A percentile compares a stretch with the other conserved stretches of the same genome.
Conservation (phyloP, 495 filamentous ascomycete genomes). For the Poronia punctata region DNA sequence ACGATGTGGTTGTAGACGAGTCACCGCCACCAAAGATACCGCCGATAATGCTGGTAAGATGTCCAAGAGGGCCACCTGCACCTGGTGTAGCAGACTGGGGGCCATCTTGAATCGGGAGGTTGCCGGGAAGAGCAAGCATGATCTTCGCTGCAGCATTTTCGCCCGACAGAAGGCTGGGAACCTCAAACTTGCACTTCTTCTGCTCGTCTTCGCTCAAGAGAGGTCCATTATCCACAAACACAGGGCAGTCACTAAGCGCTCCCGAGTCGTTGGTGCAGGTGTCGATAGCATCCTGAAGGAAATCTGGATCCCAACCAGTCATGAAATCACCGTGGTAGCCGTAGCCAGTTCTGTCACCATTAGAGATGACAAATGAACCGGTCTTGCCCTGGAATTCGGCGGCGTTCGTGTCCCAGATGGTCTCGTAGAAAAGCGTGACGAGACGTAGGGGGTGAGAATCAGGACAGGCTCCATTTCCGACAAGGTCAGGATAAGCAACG, state of each 20-base stretch:
- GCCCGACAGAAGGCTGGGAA: conserved; percentile 20
- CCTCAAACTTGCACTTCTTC: conserved; percentile 28
- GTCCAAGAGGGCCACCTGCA: conserved; percentile 7
- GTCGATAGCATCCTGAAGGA: conserved; percentile 53
- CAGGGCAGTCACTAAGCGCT: conserved; percentile 46
- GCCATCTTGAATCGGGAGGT: conserved; percentile 28
- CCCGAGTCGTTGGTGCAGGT: conserved; percentile 49
- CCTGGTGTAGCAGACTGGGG: conserved; percentile 28
- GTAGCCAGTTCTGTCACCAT: conserved; percentile 75
- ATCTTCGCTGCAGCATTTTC: conserved; percentile 28
- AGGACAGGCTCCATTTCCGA: conserved; percentile 74
- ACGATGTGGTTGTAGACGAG: conserved; percentile 9
- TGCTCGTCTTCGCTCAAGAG: conserved; percentile 33
- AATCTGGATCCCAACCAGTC: conserved; percentile 62
- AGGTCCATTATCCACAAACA: conserved; percentile 34
- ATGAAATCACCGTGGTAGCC: conserved; percentile 88
- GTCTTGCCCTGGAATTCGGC: conserved; percentile 50
- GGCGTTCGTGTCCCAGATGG: conserved; percentile 70
- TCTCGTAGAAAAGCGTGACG: conserved; percentile 77
- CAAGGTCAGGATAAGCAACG: conserved; percentile 67
- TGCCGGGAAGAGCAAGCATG: conserved; percentile 32
- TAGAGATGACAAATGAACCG: conserved; percentile 73
- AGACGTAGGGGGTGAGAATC: conserved; percentile 60
- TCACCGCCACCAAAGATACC: conserved; percentile 9
- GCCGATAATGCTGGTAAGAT: conserved; percentile 16